Conservation (phyloP, 2,329 filamentous ascomycete species). For the Chaetomiaceae sp. region DNA sequence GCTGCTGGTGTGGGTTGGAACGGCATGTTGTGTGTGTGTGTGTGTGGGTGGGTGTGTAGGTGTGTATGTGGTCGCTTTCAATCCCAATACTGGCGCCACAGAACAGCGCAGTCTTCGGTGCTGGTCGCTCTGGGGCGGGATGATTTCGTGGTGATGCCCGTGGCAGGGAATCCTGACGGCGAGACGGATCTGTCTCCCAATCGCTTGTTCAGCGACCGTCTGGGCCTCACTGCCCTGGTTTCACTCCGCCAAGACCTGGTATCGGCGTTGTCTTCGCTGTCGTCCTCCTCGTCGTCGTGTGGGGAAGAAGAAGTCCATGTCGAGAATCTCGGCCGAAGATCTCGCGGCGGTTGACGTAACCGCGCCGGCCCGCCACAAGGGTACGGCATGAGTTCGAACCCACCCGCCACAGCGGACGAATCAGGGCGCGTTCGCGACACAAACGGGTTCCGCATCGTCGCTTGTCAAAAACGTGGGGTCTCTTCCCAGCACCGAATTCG, state of each 20-base stretch:
- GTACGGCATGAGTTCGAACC: neutral
- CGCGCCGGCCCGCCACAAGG: conserved; percentile 8
- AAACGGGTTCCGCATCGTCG: neutral
- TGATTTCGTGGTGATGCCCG: neutral
- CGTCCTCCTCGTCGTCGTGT: neutral
- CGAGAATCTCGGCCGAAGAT: conserved; percentile 2
- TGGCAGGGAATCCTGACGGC: too few relatives aligned
- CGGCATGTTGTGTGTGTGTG: neutral
- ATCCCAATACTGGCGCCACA: conserved; percentile 26
- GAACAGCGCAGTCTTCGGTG: conserved; percentile 8
- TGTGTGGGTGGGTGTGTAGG: neutral
- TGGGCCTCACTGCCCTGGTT: neutral
- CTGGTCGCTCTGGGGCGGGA: neutral
- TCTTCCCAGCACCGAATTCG: too few relatives aligned
- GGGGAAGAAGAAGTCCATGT: conserved; percentile 8
- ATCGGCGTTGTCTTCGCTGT: neutral
- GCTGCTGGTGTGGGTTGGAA: neutral
- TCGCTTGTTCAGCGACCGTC: neutral
- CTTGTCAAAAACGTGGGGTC: neutral
- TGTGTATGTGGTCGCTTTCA: conserved; percentile 9
- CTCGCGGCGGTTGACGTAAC: conserved; percentile 12
- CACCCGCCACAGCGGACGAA: neutral
- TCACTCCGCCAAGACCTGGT: neutral
- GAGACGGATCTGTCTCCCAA: neutral
- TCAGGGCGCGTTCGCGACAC: neutral